These are phyloP conservation scores for Microbotryum violaceum DNA, from an alignment of 1,284 basidiomycete genomes.

Conservation along the genomic window DNA sequence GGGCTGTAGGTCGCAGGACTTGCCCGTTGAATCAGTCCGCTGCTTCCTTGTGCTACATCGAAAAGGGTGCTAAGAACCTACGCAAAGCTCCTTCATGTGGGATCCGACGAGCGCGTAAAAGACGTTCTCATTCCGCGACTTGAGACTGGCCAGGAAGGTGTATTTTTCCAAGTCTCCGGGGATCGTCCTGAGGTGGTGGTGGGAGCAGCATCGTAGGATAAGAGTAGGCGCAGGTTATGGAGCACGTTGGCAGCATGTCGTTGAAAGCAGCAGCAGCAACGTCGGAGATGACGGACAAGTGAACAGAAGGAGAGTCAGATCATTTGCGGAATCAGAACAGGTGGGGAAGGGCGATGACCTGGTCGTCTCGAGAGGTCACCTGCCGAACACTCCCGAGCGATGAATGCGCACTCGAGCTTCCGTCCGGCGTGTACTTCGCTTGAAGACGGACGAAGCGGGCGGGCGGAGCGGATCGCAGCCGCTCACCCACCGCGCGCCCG, in stretches of 20 bases:
- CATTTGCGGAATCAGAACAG: no score
- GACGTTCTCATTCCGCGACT: conserved; percentile 59
- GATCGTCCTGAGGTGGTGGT: conserved; percentile 7
- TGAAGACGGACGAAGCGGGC: background rate
- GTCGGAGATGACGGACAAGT: no score
- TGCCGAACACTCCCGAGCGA: no score
- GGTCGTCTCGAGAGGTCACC: no score
- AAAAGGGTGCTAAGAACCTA: conserved; percentile 22
- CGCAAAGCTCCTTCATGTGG: conserved; percentile 51
- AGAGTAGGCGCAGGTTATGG: background rate
- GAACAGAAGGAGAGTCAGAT: no score
- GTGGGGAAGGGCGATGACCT: no score
- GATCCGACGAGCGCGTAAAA: conserved; percentile 55
- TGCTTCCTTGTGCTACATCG: background rate
- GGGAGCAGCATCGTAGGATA: background rate
- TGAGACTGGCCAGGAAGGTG: conserved; percentile 67
- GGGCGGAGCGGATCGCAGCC: no score
- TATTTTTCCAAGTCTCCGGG: conserved; percentile 54
- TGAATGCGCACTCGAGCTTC: no score
- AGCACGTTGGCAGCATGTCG: background rate
- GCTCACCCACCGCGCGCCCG: no score
- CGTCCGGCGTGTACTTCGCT: no score
- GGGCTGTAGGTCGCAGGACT: conserved; percentile 59
- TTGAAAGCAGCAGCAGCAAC: background rate
- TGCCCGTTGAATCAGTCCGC: conserved; percentile 1